Base-by-base conservation (phyloP, 768 basidiomycete genomes). In the Dioszegia aurantiaca region DNA sequence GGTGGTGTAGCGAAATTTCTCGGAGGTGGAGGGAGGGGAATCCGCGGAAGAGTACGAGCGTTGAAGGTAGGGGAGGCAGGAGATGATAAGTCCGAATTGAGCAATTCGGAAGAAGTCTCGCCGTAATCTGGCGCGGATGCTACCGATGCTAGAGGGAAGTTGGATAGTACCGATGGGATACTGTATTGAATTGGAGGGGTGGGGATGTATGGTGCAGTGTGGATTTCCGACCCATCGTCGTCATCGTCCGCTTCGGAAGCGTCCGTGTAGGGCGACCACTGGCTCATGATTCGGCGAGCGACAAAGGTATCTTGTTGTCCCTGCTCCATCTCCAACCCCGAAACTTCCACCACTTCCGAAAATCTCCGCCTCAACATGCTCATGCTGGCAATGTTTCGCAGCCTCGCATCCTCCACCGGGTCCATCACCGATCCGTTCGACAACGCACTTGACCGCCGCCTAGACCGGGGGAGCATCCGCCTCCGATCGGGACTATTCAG, bases 301-400 rank as follows among this genome's bases (percentile, higher is more conserved):
- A 57, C 48, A 24, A 40, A 37, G 4, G 58, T 60, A 19, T 55
- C 47, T 23, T 41, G 24, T 2, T 16, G 10, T 4, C 31, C 46
- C 4, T 68, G 60, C 16, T 63, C 61, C 31, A 65, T 61, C 12
- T 56, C 61, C 11, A 61, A 54, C 21, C 41, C 49, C 8, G 64
- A 63, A 2, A 74, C 68, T 43, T 74, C 70, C 39, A 74, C 72
- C 11, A 70, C 70, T 39, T 74, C 70, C 17, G 64, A 68, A 58
- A 72, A 74, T 27, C 68, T 42, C 26, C 72, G 21, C 33, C 65
- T 24, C 3, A 73, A 61, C n/a, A 54, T 19, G 9, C 59, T 55
- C 61, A 74, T 65, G 52, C 63, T 66, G 16, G 58, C 61, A 17
- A 74, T 61, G 39, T 61, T 65, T 19, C 63, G 23, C 37, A 72